Percentiles rank a stretch among this genome's conserved stretches.
phyloP scores from a whole-genome alignment of 768 basidiomycete genomes.

The Plicaturopsis crispa region DNA sequence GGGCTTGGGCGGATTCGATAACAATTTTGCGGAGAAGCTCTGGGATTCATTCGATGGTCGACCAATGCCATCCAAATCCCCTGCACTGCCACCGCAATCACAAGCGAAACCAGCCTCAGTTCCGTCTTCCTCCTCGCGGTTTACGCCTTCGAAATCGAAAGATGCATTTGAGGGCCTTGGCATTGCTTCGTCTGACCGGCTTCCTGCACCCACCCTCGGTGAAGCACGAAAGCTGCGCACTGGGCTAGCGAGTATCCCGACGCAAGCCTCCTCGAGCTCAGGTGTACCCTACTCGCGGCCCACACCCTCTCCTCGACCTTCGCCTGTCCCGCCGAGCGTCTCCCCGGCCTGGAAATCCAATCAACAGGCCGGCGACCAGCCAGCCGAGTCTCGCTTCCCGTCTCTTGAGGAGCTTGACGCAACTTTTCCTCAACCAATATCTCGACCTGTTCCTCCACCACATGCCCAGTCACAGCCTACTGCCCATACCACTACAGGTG shows the following conservation, averaged over 20 bases:
- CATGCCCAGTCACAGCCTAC: constrained; percentile 11
- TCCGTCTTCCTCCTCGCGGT: too few relatives aligned
- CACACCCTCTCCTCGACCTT: constrained; percentile 22
- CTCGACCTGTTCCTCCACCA: constrained; percentile 3
- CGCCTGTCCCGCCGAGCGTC: constrained; percentile 6
- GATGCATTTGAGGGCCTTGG: constrained; percentile 81
- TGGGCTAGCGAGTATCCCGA: constrained; percentile 38
- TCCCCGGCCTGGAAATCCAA: constrained; percentile 20
- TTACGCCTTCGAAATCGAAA: constrained; percentile 29
- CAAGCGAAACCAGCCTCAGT: not conserved
- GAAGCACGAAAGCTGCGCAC: constrained; percentile 70
- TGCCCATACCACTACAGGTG: constrained; percentile 6
- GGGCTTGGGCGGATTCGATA: constrained; percentile 47
- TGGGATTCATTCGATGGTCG: constrained; percentile 41
- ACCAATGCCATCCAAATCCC: constrained; percentile 5
- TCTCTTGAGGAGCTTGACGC: constrained; percentile 81
- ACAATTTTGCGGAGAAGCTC: constrained; percentile 54
- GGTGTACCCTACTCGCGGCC: constrained; percentile 14
- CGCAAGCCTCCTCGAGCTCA: constrained; percentile 11
- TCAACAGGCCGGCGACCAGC: constrained; percentile 30
- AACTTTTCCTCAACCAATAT: constrained; percentile 27
- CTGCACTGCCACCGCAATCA: not conserved
- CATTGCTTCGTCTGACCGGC: constrained; percentile 32
- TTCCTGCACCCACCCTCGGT: constrained; percentile 59
- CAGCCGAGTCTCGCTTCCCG: constrained; percentile 74